Evolutionary conservation across 139 green algal species (phyloP), one percentile per base, ranked within the genome.

Genomic region (Tetraselmis chui): DNA sequence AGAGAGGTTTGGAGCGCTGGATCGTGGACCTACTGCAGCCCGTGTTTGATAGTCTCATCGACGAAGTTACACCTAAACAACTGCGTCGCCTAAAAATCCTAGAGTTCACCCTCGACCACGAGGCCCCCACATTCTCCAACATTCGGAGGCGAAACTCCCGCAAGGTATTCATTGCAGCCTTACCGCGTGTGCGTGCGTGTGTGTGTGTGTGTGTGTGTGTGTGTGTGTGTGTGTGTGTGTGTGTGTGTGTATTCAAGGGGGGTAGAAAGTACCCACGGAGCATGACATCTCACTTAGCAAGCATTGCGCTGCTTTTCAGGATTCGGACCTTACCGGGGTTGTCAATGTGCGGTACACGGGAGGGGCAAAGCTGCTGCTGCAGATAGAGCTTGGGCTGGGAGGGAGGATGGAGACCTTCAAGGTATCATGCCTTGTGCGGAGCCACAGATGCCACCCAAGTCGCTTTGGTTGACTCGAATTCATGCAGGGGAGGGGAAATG

Each of bases 71-170:
- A 30, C 81, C 84, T 28, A 18, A 2, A 22, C 75, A 88, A 59
- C 75, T 93, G 28, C 90, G 93, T 85, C 85, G 95, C 1, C 89
- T 98, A 45, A 91, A 94, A 31, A 95, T 98, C 78, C 83, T 93
- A 29, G 95, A 98, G 90, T 90, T 99, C 82, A 98, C 93, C 0
- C 89, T 99, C 32, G 95, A 98, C 82, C 94, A 98, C 83, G 95
- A 98, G 85, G 94, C 96, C 25, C 94, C 96, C 31, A 91, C 90
- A 76, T 96, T 98, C 83, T 85, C 75, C 77, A 97, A 98, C 89
- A 97, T 98, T 90, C 84, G 94, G 1, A 87, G 94, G 1, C 88
- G 96, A 79, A 94, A 91, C 81, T 95, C 89, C 85, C 82, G 95
- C 28, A 94, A 92, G 81, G 85, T 79, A 31, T n/a, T n/a, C n/a